Evolutionary conservation across 2,329 filamentous ascomycete genomes (phyloP).

Genomic region (Exophiala sp.): DNA sequence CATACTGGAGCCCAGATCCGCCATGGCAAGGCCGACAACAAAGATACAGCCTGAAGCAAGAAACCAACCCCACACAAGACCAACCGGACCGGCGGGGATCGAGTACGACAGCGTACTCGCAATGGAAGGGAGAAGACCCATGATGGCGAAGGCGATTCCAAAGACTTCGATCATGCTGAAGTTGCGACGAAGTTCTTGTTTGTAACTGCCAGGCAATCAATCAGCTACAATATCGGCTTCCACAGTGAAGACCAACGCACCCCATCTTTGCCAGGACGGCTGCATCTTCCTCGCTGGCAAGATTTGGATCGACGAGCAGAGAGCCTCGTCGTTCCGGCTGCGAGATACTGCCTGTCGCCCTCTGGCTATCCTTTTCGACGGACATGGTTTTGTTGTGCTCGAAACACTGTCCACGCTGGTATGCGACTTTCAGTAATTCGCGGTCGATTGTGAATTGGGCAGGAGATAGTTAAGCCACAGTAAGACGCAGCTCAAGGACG

Average conservation of each 20-base stretch:
- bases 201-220: constrained; percentile 37
- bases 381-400: background rate
- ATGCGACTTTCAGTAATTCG: background rate
- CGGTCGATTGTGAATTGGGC: no score
- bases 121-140: constrained; percentile 57
- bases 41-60: constrained; percentile 54
- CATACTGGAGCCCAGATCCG: constrained; percentile 46
- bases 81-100: constrained; percentile 54
- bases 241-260: constrained; percentile 3
- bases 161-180: constrained; percentile 60
- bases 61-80: constrained; percentile 59
- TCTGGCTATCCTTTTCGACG: background rate
- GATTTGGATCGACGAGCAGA: constrained; percentile 15
- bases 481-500: no score
- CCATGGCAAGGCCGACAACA: constrained; percentile 55
- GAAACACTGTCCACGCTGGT: background rate
- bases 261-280: constrained; percentile 35
- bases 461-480: no score
- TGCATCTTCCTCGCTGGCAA: constrained; percentile 36
- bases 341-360: background rate
- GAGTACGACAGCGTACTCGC: constrained; percentile 55
- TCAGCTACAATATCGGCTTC: background rate
- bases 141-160: constrained; percentile 55
- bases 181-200: constrained; percentile 57
- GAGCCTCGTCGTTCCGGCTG: constrained; percentile 17